Base-by-base conservation (phyloP, 805 yeast genomes). In the Suhomyces pyralidae region DNA sequence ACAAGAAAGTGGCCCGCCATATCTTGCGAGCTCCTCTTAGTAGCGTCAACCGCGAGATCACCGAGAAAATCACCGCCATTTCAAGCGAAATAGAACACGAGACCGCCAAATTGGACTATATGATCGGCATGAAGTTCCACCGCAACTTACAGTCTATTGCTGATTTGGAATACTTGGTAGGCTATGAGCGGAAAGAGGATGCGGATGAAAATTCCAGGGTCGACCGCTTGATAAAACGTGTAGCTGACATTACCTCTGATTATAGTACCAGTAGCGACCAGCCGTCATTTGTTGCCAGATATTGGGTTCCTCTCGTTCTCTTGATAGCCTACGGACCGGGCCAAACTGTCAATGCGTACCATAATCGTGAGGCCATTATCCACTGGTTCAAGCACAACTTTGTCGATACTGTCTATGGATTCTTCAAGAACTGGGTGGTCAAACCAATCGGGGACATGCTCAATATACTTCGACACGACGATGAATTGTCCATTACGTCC, bases 391-490 rank as follows among this genome's bases (percentile, higher is more conserved):
- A 74, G 48, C 73, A 74, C 48, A 85, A 86, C 50, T 63, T 90
- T 5, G 66, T 84, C 14, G 88, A 84, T n/a, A 85, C 96, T 0
- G 61, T 77, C 1, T 62, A 64, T 26, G 90, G 93, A 3, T 86
- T 92, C 60, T 80, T 85, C 75, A 68, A 76, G 30, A 90, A 92
- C 65, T 93, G 99, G 98, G 79, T 93, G 3, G 71, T 90, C 40
- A 79, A 80, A 45, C 99, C 98, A 1, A 63, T 88, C 17, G 73
- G 74, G 42, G 85, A 88, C 59, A 85, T 93, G 57, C 71, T 90
- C 58, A 78, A 82, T 46, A 90, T 96, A 0, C 84, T 93, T n/a
- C 78, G 94, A 49, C 94, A 89, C 66, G 97, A 92, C 64, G 86
- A 87, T 14, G 81, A 85, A 53, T 81, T 91, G 44, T 87, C 96